Conservation (phyloP, 2,329 filamentous ascomycete species). For the Aspergillus sp. region DNA sequence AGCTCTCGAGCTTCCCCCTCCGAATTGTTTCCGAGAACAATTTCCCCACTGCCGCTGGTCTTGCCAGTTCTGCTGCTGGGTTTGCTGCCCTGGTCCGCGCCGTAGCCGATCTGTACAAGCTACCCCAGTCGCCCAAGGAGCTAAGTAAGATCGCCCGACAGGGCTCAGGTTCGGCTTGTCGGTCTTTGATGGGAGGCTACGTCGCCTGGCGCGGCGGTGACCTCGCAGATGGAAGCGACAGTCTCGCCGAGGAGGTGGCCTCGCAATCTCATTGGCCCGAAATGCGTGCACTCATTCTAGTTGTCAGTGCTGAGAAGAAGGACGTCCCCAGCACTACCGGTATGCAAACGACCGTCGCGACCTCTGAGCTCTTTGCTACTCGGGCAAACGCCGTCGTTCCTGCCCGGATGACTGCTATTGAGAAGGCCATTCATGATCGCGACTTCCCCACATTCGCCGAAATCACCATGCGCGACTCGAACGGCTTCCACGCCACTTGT, state of each 20-base stretch:
- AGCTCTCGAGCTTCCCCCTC: conserved; percentile 75
- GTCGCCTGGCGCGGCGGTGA: conserved; percentile 89
- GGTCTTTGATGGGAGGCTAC: conserved; percentile 91
- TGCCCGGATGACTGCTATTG: conserved; percentile 80
- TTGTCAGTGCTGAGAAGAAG: conserved; percentile 93
- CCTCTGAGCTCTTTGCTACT: conserved; percentile 82
- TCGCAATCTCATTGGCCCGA: conserved; percentile 90
- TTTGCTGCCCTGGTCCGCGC: conserved; percentile 72
- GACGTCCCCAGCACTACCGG: conserved; percentile 89
- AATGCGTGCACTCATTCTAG: conserved; percentile 90
- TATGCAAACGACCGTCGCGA: conserved; percentile 96
- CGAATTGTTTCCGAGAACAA: conserved; percentile 96
- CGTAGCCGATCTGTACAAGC: conserved; percentile 88
- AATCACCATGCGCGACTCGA: conserved; percentile 95
- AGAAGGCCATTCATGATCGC: conserved; percentile 73
- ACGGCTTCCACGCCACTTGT: conserved; percentile 94
- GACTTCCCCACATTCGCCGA: conserved; percentile 88
- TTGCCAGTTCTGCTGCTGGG: conserved; percentile 69
- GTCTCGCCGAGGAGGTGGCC: conserved; percentile 84
- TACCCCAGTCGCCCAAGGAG: conserved; percentile 78
- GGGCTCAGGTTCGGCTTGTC: conserved; percentile 92
- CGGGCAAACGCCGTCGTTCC: conserved; percentile 79
- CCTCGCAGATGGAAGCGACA: conserved; percentile 79
- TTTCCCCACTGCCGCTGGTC: conserved; percentile 94
- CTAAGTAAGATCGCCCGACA: conserved; percentile 89